phyloP scores from a whole-genome alignment of 306 rosid species.

The Pterocarpus santalinus region DNA sequence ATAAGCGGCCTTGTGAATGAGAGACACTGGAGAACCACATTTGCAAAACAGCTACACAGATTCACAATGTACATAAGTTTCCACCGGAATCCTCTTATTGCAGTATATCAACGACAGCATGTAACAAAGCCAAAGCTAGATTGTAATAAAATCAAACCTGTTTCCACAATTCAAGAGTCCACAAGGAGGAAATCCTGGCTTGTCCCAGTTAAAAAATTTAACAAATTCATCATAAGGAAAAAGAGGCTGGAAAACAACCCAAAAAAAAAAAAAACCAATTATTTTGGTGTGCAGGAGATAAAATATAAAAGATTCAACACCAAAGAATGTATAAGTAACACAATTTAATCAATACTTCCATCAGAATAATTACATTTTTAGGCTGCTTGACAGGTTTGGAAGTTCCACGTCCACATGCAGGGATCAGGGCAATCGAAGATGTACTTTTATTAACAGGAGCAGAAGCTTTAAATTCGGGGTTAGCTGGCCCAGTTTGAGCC shows the following conservation, averaged over 20 bases:
- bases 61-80: slow-evolving; percentile 14
- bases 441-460: slow-evolving; percentile 49
- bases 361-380: slow-evolving; percentile 55
- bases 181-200: slow-evolving; percentile 72
- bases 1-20: slow-evolving; percentile 85
- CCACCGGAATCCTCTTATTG: neutral
- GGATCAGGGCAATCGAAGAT: slow-evolving; percentile 65
- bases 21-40: slow-evolving; percentile 92
- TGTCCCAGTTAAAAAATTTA: slow-evolving; percentile 74
- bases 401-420: slow-evolving; percentile 49
- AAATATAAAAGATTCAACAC: slow-evolving; percentile 12
- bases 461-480: slow-evolving; percentile 49
- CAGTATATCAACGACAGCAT: slow-evolving; percentile 20
- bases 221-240: slow-evolving; percentile 85
- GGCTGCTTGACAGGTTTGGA: slow-evolving; percentile 67
- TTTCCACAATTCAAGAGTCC: slow-evolving; percentile 89
- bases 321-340: neutral
- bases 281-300: neutral
- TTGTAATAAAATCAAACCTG: slow-evolving; percentile 59
- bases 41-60: slow-evolving; percentile 85
- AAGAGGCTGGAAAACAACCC: slow-evolving; percentile 63
- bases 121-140: slow-evolving; percentile 22
- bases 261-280: neutral
- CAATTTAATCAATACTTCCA: neutral
- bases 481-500: slow-evolving; percentile 35